Percentiles rank a stretch among this genome's conserved stretches.
Evolutionary conservation across 2,329 filamentous ascomycete species (phyloP).

Genomic region (Pseudogymnoascus sp.): DNA sequence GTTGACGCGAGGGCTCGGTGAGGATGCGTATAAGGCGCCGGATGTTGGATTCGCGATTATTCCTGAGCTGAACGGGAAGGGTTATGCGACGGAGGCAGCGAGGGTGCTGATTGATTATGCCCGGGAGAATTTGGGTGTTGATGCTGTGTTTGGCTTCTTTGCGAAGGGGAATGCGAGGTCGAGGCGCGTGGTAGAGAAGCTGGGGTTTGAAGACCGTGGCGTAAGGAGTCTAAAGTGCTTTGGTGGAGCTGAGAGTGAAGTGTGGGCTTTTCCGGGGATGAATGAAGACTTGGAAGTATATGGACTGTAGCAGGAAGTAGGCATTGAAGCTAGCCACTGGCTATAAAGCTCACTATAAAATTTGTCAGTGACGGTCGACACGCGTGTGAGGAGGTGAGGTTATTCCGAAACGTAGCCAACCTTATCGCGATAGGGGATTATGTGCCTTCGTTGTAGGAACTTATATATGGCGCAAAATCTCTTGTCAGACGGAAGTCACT

Average conservation of each 20-base stretch:
- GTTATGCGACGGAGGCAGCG: too few relatives aligned
- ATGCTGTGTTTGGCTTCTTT: too few relatives aligned
- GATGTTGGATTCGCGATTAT: too few relatives aligned
- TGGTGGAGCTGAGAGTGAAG: not conserved
- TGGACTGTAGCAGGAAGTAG: not conserved
- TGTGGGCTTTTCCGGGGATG: not conserved
- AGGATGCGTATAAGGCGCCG: too few relatives aligned
- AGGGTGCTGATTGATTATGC: too few relatives aligned
- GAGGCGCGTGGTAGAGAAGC: too few relatives aligned
- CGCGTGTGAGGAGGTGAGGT: too few relatives aligned
- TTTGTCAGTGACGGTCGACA: not conserved
- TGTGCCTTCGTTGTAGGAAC: not conserved
- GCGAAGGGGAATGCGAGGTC: too few relatives aligned
- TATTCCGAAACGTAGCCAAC: not conserved
- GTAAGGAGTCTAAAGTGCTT: not conserved
- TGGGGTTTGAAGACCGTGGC: conserved; percentile 16
- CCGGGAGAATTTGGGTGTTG: too few relatives aligned
- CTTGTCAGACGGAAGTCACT: not conserved
- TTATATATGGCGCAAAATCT: not conserved
- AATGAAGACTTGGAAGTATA: not conserved
- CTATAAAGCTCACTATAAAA: not conserved
- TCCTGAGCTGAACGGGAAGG: too few relatives aligned
- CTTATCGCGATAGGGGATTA: too few relatives aligned
- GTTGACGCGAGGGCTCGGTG: too few relatives aligned
- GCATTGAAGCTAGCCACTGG: not conserved